These are phyloP conservation scores for Dendrobium huoshanense DNA, from an alignment of 106 monocot species.

Conservation along the genomic window DNA sequence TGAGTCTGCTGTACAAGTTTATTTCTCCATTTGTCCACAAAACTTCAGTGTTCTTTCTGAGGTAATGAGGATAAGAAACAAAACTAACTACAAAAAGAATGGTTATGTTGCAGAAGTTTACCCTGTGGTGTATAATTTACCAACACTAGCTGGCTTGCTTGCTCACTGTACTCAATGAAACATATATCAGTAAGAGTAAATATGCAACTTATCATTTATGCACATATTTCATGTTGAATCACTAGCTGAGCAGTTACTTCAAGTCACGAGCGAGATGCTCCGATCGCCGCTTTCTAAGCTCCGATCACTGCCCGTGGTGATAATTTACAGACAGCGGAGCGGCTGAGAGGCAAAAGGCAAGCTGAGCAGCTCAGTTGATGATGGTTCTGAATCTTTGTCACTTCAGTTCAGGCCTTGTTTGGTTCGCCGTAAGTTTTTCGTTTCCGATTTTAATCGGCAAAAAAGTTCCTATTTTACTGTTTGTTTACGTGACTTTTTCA, in stretches of 20 bases:
- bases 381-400: slow-evolving; percentile 1
- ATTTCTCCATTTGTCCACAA: neutral
- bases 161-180: slow-evolving; percentile 3
- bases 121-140: neutral
- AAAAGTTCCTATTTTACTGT: no score
- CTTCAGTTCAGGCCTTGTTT: no score
- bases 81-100: slow-evolving; percentile 5
- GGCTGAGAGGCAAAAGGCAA: no score
- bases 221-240: neutral
- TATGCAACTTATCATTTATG: slow-evolving; percentile 1
- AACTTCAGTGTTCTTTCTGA: neutral
- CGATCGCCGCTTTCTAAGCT: neutral
- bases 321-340: neutral
- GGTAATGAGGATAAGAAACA: neutral
- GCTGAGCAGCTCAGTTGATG: neutral
- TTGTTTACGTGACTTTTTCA: no score
- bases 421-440: no score
- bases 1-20: slow-evolving; percentile 1
- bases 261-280: neutral
- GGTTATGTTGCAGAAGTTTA: neutral
- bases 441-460: no score
- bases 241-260: neutral
- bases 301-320: neutral
- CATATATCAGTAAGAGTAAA: neutral
- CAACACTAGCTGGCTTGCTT: neutral